phyloP scores from a whole-genome alignment of 176 grass and related monocot genomes.

The Eleusine coracana region DNA sequence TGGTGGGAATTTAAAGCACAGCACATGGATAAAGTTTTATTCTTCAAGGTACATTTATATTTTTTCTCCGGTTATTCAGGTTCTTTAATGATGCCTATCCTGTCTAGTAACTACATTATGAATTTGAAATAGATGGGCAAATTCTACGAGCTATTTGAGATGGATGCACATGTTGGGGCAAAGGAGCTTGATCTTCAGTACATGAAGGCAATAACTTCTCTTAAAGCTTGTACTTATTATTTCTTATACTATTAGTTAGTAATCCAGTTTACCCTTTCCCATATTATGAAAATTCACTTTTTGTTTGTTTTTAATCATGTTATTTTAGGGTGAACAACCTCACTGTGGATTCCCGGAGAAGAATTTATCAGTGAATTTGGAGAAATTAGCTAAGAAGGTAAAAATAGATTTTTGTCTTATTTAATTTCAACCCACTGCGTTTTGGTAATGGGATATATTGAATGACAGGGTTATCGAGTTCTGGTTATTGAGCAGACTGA shows the following conservation, averaged over 20 bases:
- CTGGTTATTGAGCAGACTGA: slow-evolving; percentile 98
- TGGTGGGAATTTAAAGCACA: slow-evolving; percentile 99
- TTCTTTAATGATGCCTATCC: slow-evolving; percentile 18
- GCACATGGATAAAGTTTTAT: slow-evolving; percentile 97
- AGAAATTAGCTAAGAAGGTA: slow-evolving; percentile 97
- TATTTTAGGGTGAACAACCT: slow-evolving; percentile 83
- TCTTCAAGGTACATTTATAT: slow-evolving; percentile 81
- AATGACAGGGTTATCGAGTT: slow-evolving; percentile 82
- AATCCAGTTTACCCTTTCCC: slow-evolving; percentile 8
- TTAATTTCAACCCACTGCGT: slow-evolving; percentile 26
- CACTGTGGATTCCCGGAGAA: slow-evolving; percentile 99
- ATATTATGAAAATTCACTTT: slow-evolving; percentile 2
- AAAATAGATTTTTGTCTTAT: slow-evolving; percentile 28
- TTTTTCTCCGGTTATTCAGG: slow-evolving; percentile 1
- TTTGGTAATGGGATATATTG: slow-evolving; percentile 29
- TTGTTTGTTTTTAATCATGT: slow-evolving; percentile 33
- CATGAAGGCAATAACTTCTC: slow-evolving; percentile 67
- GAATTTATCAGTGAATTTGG: slow-evolving; percentile 87
- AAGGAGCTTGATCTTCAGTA: slow-evolving; percentile 99
- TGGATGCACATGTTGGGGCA: slow-evolving; percentile 95
- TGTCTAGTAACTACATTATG: slow-evolving; percentile 34
- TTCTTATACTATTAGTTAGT: slow-evolving; percentile 6
- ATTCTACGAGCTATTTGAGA: slow-evolving; percentile 97
- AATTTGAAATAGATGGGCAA: slow-evolving; percentile 86
- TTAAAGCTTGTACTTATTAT: slow-evolving; percentile 4